These are phyloP conservation scores for Hymenotorrendiella dingleyae DNA, from an alignment of 2,329 filamentous ascomycete genomes.

Conservation along the genomic window DNA sequence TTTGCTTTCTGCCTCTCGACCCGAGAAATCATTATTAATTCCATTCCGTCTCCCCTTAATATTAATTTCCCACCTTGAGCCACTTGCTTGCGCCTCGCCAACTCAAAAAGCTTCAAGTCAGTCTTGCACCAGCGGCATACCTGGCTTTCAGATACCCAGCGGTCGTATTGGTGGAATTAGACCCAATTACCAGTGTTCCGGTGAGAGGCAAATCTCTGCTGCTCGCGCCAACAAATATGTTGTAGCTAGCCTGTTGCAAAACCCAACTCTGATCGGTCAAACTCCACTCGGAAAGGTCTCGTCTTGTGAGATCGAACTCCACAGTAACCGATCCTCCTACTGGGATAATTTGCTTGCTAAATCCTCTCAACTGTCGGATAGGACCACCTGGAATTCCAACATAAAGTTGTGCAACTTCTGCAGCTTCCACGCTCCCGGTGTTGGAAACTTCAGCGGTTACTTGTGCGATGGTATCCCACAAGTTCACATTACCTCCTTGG, in stretches of 20 bases:
- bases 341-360: slow-evolving; percentile 48
- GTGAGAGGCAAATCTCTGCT: slow-evolving; percentile 14
- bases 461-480: slow-evolving; percentile 48
- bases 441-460: slow-evolving; percentile 47
- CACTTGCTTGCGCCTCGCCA: too few species aligned
- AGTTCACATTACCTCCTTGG: slow-evolving; percentile 46
- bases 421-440: slow-evolving; percentile 36
- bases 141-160: too few species aligned
- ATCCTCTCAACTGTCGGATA: slow-evolving; percentile 55
- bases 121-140: too few species aligned
- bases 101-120: too few species aligned
- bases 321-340: slow-evolving; percentile 40
- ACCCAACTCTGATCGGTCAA: slow-evolving; percentile 53
- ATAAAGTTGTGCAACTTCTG: slow-evolving; percentile 31
- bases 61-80: too few species aligned
- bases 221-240: slow-evolving; percentile 20
- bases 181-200: slow-evolving; percentile 5
- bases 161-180: too few species aligned
- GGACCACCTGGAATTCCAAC: slow-evolving; percentile 38
- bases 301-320: slow-evolving; percentile 48
- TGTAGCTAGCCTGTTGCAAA: slow-evolving; percentile 29
- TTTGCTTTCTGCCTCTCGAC: too few species aligned
- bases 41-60: too few species aligned
- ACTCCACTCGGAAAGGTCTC: slow-evolving; percentile 62
- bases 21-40: too few species aligned